Evolutionary conservation across 805 yeast species (phyloP).

Genomic region (Hanseniaspora meyeri): DNA sequence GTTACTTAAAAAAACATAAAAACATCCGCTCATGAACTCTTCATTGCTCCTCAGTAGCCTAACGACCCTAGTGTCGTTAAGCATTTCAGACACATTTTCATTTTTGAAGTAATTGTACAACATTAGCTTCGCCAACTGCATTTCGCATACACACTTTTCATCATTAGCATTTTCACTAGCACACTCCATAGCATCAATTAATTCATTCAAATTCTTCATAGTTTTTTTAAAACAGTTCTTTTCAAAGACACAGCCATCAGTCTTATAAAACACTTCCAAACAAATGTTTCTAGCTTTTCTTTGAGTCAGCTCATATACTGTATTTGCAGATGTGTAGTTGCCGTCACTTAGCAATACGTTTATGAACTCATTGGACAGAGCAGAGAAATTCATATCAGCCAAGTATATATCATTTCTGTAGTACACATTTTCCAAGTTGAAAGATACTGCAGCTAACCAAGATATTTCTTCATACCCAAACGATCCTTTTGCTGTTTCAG

Average conservation of each 20-base stretch:
- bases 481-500: slow-evolving; percentile 11
- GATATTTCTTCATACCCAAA: slow-evolving; percentile 29
- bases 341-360: slow-evolving; percentile 15
- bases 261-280: not conserved
- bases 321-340: not conserved
- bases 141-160: not conserved
- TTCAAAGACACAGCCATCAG: not conserved
- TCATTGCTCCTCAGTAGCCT: not conserved
- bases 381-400: slow-evolving; percentile 18
- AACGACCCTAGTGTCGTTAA: not conserved
- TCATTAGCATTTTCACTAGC: not conserved
- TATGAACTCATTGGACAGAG: slow-evolving; percentile 18
- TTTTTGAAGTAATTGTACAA: not conserved
- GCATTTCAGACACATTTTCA: not conserved
- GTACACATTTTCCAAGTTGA: slow-evolving; percentile 26
- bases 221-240: not conserved
- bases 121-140: not conserved
- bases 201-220: not conserved
- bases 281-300: not conserved
- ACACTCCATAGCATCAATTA: not conserved
- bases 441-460: slow-evolving; percentile 32
- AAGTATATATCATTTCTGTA: slow-evolving; percentile 14
- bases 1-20: not conserved
- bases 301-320: not conserved
- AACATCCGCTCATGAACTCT: not conserved